Base-by-base conservation (phyloP, 352 stramenopile genomes). In the Globisporangium paroecandrum region DNA sequence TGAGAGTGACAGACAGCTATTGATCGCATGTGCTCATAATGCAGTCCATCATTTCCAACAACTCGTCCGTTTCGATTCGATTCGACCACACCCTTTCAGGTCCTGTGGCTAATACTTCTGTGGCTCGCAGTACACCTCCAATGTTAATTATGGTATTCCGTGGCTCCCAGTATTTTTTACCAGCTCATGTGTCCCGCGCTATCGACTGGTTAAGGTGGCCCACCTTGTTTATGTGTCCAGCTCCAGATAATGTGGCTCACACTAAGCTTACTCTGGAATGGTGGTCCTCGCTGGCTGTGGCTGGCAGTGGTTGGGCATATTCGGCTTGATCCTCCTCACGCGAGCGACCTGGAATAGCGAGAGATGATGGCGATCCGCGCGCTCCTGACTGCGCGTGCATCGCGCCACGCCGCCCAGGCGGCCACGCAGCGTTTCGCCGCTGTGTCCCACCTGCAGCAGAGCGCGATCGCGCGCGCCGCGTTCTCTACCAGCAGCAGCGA, bases 331-430 rank as follows among this genome's bases (percentile, higher is more conserved):
- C 32, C 36, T 38, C 62, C 8, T 34, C 46, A 46, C 43, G 43
- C 43, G 43, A 51, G 43, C 43, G 43, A 32, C 38, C 38, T 58
- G 36, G 24, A 55, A 15, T 18, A 73, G 57, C 56, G 55, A 65
- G 68, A 49, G 53, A 90, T 87, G 73, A 78, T 91, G 76, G 67
- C 79, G 58, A 79, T 89, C 73, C 83, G 83, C 27, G 72, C 82
- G 74, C 71, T 92, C 20, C 20, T 62, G 68, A 72, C 72, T 69
- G 51, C 56, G 67, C 72, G 75, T 47, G 57, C 82, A 69, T 73
- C 74, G 53, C 61, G 53, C 51, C 47, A 56, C 25, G 65, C 64
- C 71, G 76, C 75, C 53, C 18, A 36, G 27, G 18, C 54, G 25
- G 55, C 47, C 3, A 56, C 43, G 62, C 71, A 38, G 62, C 74